Conservation (phyloP, 2,329 filamentous ascomycete genomes). For the Beauveria caledonica region DNA sequence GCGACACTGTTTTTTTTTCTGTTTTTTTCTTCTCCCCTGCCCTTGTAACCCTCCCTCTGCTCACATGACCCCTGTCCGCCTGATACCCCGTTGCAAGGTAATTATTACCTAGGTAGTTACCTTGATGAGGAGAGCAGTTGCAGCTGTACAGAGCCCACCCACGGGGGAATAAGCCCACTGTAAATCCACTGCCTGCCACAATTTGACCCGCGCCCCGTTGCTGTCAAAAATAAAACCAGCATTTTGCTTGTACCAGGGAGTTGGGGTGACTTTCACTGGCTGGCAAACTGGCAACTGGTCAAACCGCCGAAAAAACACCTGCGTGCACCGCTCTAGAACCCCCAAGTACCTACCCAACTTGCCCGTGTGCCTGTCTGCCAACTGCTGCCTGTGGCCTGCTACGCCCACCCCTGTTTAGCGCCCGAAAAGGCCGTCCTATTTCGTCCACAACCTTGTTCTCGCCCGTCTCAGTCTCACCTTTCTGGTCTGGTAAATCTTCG, state of each 20-base stretch:
- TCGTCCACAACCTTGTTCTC: background rate
- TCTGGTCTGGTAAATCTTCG: conserved; percentile 6
- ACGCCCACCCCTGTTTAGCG: conserved; percentile 4
- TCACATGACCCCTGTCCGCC: background rate
- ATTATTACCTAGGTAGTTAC: too few relatives aligned
- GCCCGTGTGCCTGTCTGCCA: too few relatives aligned
- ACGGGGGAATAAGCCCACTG: background rate
- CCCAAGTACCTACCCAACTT: background rate
- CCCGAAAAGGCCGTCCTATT: background rate
- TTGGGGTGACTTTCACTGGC: too few relatives aligned
- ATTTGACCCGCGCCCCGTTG: background rate
- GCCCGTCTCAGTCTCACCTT: background rate
- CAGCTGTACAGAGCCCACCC: background rate
- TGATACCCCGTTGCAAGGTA: background rate
- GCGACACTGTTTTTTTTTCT: too few relatives aligned
- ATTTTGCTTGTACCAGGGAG: background rate
- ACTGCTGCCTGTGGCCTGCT: too few relatives aligned
- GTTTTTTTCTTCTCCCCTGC: too few relatives aligned
- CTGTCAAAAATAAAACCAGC: background rate
- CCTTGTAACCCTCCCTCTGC: background rate
- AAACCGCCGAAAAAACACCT: too few relatives aligned
- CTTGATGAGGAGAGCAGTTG: too few relatives aligned
- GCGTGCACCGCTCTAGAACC: too few relatives aligned
- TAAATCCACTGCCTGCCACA: background rate
- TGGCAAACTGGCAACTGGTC: too few relatives aligned